Conservation (phyloP, 768 basidiomycete genomes). For the Russula vinacea region DNA sequence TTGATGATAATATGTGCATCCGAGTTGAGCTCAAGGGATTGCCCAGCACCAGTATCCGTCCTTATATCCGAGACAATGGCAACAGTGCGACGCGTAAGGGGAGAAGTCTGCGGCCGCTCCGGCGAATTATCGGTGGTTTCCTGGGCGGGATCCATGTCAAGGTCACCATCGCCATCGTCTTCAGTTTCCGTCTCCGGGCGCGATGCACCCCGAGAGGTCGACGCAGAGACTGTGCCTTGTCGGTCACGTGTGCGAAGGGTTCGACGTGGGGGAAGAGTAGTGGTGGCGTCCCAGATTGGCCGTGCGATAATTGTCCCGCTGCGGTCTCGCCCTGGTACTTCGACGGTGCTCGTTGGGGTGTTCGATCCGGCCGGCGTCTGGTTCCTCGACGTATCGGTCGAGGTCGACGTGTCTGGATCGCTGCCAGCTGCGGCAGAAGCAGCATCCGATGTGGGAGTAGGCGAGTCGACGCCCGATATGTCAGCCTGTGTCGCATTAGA, state of each 20-base stretch:
- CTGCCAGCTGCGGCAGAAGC: constrained; percentile 40
- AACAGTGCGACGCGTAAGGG: constrained; percentile 43
- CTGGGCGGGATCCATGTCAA: constrained; percentile 44
- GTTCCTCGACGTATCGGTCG: constrained; percentile 58
- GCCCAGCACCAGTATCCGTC: constrained; percentile 33
- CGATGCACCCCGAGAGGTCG: constrained; percentile 43
- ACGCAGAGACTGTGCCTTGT: constrained; percentile 30
- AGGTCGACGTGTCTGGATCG: constrained; percentile 61
- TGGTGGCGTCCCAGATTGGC: constrained; percentile 50
- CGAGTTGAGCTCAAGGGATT: constrained; percentile 42
- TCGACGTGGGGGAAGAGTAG: constrained; percentile 34
- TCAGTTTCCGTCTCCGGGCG: constrained; percentile 76
- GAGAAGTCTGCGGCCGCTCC: constrained; percentile 32
- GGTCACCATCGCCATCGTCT: constrained; percentile 65
- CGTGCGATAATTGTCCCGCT: constrained; percentile 74
- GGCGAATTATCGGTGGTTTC: constrained; percentile 32
- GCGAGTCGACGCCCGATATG: constrained; percentile 25
- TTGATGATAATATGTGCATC: constrained; percentile 55
- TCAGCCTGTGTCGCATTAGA: constrained; percentile 24
- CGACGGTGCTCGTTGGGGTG: constrained; percentile 59
- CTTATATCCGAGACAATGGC: constrained; percentile 47
- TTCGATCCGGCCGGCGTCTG: constrained; percentile 57
- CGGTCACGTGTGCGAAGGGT: constrained; percentile 34
- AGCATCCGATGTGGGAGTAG: constrained; percentile 25
- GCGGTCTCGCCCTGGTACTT: constrained; percentile 62